These are phyloP conservation scores for Dicorynia guianensis DNA, from an alignment of 306 rosid genomes.

Conservation along the genomic window DNA sequence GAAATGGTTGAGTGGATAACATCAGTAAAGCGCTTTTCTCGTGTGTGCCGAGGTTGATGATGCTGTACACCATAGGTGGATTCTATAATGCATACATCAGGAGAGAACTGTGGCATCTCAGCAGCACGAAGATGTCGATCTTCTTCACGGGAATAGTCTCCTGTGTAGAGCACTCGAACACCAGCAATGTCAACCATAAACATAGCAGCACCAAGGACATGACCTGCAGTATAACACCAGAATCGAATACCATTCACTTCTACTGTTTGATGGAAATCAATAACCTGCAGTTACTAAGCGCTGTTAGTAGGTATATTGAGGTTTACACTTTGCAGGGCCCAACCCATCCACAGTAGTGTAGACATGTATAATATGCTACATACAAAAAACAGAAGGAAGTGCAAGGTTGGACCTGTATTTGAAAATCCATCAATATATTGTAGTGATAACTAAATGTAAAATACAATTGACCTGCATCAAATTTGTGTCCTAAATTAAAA, in stretches of 20 bases:
- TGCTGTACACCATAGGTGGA: slow-evolving; percentile 94
- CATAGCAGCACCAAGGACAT: slow-evolving; percentile 99
- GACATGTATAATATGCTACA: neutral
- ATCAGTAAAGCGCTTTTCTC: slow-evolving; percentile 94
- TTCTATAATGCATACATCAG: slow-evolving; percentile 94
- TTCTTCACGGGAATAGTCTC: slow-evolving; percentile 97
- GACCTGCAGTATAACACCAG: slow-evolving; percentile 99
- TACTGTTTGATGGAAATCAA: slow-evolving; percentile 94
- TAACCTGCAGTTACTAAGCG: slow-evolving; percentile 66
- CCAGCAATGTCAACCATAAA: slow-evolving; percentile 99
- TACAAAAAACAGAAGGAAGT: neutral
- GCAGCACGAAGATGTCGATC: slow-evolving; percentile 98
- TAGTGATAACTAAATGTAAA: neutral
- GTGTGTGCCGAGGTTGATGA: slow-evolving; percentile 88
- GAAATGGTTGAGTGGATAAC: slow-evolving; percentile 86
- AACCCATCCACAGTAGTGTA: neutral
- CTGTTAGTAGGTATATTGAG: slow-evolving; percentile 26
- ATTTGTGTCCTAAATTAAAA: neutral
- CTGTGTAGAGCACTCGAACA: slow-evolving; percentile 92
- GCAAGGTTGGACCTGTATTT: neutral
- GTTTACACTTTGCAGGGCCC: neutral
- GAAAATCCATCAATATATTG: neutral
- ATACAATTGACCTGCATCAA: neutral
- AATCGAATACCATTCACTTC: slow-evolving; percentile 93
- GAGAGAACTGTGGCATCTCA: slow-evolving; percentile 93